Conservation (phyloP, 495 filamentous ascomycete genomes). For the Podospora anserina region DNA sequence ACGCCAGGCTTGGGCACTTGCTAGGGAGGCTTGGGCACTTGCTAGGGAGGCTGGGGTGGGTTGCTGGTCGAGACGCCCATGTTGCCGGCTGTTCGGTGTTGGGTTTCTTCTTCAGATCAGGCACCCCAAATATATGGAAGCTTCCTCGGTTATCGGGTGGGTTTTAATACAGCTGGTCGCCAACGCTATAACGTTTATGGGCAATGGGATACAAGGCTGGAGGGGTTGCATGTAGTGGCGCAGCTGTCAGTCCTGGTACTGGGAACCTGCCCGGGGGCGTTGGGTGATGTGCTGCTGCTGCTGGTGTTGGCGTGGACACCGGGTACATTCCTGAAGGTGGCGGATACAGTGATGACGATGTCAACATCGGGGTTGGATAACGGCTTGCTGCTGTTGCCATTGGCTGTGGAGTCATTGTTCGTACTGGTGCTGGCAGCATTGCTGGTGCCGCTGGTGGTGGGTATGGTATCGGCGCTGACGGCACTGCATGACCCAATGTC, state of each 20-base stretch:
- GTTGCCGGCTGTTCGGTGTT: too few relatives aligned
- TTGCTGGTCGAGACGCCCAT: too few relatives aligned
- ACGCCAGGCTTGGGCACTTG: too few relatives aligned
- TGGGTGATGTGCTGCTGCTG: background rate
- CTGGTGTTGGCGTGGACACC: background rate
- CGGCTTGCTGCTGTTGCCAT: background rate
- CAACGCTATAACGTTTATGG: background rate
- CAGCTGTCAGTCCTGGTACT: too few relatives aligned
- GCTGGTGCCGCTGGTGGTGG: background rate
- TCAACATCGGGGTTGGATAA: background rate
- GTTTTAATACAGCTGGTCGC: background rate
- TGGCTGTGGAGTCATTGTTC: background rate
- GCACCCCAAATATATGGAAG: too few relatives aligned
- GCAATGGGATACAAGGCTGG: background rate
- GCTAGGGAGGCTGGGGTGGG: too few relatives aligned
- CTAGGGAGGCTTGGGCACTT: too few relatives aligned
- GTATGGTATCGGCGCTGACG: background rate
- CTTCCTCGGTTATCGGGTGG: too few relatives aligned
- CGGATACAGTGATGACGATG: background rate
- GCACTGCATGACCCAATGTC: background rate
- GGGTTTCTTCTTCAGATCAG: too few relatives aligned
- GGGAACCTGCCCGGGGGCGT: too few relatives aligned
- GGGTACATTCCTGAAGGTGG: background rate
- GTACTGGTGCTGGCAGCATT: background rate
- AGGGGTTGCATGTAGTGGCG: background rate